Base-by-base conservation (phyloP, 768 basidiomycete genomes). In the Pleurotus eryngii region DNA sequence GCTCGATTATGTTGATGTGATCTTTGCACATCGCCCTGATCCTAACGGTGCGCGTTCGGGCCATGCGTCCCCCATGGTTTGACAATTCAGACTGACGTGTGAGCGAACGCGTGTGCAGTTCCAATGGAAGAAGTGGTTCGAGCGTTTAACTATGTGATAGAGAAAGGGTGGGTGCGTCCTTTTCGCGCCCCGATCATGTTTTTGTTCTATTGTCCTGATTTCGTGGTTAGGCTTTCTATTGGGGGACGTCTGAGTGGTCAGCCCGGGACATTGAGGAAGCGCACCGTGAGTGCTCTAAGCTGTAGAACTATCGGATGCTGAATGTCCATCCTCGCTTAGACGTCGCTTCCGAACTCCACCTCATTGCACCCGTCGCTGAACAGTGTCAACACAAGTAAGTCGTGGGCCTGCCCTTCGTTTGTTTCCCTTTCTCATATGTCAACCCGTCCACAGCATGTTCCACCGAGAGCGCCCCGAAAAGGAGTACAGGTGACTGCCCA, bases 211-310 rank as follows among this genome's bases (percentile, higher is more conserved):
- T 49, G 4, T 38, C 39, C 50, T n/a, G 3, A 11, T n/a, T n/a
- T 24, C 24, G 12, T 20, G 22, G 49, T 20, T 46, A 83, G 80
- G 81, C 85, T 3, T 83, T 79, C 68, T 87, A 86, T 67, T 88
- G 87, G 87, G 89, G 76, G 22, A 90, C 88, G 1, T 87, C 85
- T 7, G 90, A 92, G 68, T 93, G 91, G 90, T 81, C 76, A 50
- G 85, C 89, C 2, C 71, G 73, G 26, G 80, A 89, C 57, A 86
- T 89, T 59, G 81, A 85, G 68, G 86, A 86, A 65, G 86, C 85
- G 12, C 74, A 80, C 63, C 80, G 82, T 85, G 62, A 49, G 82
- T 63, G 27, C 55, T 20, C 58, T 35, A 8, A 20, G 20, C 17
- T 18, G 0, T 46, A 72, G 72, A 72, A 60, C 64, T 74, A 3